Percentiles rank a stretch among this genome's conserved stretches.
phyloP scores from a whole-genome alignment of 768 basidiomycete genomes.

The Amanita rubescens region DNA sequence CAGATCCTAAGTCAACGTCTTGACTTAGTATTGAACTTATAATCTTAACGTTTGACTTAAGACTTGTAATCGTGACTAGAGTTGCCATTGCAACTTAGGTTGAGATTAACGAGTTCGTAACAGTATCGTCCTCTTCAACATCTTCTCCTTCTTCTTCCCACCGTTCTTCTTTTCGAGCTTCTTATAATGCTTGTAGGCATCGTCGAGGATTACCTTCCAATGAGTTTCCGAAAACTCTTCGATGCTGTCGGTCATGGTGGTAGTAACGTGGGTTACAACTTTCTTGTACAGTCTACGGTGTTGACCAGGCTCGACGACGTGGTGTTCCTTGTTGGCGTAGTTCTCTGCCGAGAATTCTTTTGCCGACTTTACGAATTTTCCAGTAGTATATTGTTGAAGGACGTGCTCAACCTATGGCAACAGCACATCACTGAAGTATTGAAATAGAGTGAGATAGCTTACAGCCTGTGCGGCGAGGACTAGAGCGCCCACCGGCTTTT shows the following conservation, averaged over 20 bases:
- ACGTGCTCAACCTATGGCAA: background rate
- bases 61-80: too few species aligned
- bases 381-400: background rate
- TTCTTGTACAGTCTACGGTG: background rate
- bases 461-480: slow-evolving; percentile 1
- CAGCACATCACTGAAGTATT: background rate
- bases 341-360: background rate
- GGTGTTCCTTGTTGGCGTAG: background rate
- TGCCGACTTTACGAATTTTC: background rate
- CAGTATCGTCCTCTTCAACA: too few species aligned
- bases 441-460: background rate
- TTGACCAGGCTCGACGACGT: too few species aligned
- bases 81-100: too few species aligned
- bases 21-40: too few species aligned
- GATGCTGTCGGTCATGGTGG: background rate
- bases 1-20: too few species aligned
- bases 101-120: too few species aligned
- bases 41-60: too few species aligned
- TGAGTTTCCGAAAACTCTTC: background rate
- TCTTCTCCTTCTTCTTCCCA: too few species aligned
- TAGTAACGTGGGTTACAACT: background rate
- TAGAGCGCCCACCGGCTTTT: slow-evolving; percentile 3
- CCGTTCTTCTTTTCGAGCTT: too few species aligned
- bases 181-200: too few species aligned
- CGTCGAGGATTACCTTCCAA: background rate